phyloP scores from a whole-genome alignment of 768 basidiomycete species.

The Zangia roseola region DNA sequence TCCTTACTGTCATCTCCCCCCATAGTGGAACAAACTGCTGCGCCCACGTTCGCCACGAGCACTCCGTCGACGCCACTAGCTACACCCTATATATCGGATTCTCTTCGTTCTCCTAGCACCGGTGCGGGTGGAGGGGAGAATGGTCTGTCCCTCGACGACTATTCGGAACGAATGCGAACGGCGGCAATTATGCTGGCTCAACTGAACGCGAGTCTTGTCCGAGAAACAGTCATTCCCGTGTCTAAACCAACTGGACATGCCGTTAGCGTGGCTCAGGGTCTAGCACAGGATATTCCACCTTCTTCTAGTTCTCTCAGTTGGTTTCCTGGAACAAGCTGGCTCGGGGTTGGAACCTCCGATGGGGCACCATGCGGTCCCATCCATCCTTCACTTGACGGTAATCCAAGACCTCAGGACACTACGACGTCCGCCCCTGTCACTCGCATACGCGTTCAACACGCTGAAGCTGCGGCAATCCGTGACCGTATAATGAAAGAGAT shows the following conservation, averaged over 20 bases:
- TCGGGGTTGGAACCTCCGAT: slow-evolving; percentile 28
- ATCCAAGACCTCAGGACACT: slow-evolving; percentile 23
- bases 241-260: slow-evolving; percentile 13
- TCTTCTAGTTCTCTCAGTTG: slow-evolving; percentile 41
- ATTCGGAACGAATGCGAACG: slow-evolving; percentile 97
- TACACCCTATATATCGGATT: slow-evolving; percentile 1
- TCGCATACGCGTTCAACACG: slow-evolving; percentile 72
- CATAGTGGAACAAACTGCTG: slow-evolving; percentile 35
- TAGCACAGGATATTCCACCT: slow-evolving; percentile 12
- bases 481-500: slow-evolving; percentile 99
- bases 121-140: slow-evolving; percentile 9
- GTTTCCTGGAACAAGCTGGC: slow-evolving; percentile 58
- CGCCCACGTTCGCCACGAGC: slow-evolving; percentile 9
- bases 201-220: slow-evolving; percentile 76
- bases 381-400: slow-evolving; percentile 32
- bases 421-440: slow-evolving; percentile 33
- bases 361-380: slow-evolving; percentile 24
- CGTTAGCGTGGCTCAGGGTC: not conserved
- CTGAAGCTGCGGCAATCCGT: slow-evolving; percentile 87
- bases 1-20: slow-evolving; percentile 52
- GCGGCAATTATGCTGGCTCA: slow-evolving; percentile 99
- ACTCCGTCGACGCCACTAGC: slow-evolving; percentile 4
- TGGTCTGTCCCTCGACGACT: slow-evolving; percentile 85
- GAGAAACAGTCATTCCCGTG: slow-evolving; percentile 44
- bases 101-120: slow-evolving; percentile 1